Conservation (phyloP, 2,329 filamentous ascomycete species). For the Magnaporthiopsis poae region DNA sequence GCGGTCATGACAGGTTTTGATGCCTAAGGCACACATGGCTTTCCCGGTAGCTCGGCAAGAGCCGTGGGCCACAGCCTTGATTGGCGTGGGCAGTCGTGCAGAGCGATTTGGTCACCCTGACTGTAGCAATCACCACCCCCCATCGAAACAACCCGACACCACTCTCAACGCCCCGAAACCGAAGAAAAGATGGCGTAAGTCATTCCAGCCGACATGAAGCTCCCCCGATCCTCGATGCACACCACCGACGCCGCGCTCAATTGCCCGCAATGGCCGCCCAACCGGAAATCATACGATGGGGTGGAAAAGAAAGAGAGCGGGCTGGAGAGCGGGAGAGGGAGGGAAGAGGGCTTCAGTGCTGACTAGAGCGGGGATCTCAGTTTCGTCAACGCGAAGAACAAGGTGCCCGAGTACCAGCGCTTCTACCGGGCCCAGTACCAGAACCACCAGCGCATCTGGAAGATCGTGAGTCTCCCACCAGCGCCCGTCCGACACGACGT, state of each 20-base stretch:
- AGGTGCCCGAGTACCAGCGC: conserved; percentile 64
- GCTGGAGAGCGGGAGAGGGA: not conserved
- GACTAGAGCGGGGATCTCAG: conserved; percentile 22
- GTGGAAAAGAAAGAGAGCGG: not conserved
- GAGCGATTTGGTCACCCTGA: not conserved
- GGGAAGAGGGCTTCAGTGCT: not conserved
- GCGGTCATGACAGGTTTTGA: not conserved
- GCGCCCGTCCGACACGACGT: not conserved
- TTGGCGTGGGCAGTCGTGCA: not conserved
- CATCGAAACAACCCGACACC: conserved; percentile 3
- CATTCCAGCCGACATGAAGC: not conserved
- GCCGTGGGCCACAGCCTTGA: not conserved
- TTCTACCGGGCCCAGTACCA: conserved; percentile 66
- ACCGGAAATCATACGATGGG: conserved; percentile 6
- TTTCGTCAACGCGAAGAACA: conserved; percentile 64
- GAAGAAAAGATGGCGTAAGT: conserved; percentile 6
- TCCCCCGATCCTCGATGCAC: not conserved
- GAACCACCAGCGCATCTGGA: conserved; percentile 60
- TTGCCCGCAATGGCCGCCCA: conserved; percentile 5
- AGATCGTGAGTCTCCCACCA: conserved; percentile 52
- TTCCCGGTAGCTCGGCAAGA: not conserved
- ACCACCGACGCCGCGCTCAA: not conserved
- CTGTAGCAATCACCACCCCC: not conserved
- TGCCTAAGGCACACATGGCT: not conserved
- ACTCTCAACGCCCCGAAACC: not conserved